phyloP scores from a whole-genome alignment of 1,139 yeast genomes.

The Zygoascus meyerae region DNA sequence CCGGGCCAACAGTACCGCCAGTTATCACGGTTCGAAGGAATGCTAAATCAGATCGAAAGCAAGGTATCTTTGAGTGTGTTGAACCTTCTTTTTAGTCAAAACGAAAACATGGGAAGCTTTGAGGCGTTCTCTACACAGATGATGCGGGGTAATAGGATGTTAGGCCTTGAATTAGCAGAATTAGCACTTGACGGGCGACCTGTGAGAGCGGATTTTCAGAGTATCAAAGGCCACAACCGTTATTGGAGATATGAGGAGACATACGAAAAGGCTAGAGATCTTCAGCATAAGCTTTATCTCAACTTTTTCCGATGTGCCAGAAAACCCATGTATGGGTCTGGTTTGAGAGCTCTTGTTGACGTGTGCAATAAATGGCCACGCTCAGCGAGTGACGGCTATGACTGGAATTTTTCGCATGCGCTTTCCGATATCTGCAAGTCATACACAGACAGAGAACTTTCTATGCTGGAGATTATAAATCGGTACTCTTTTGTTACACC shows the following conservation, averaged over 20 bases:
- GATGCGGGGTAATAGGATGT: constrained; percentile 49
- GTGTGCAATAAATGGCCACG: constrained; percentile 8
- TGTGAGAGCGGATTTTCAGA: constrained; percentile 43
- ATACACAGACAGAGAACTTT: constrained; percentile 41
- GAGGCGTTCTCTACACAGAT: constrained; percentile 43
- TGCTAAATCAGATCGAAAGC: constrained; percentile 24
- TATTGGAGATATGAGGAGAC: constrained; percentile 49
- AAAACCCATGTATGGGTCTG: constrained; percentile 32
- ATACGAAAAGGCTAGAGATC: constrained; percentile 45
- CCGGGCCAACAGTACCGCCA: constrained; percentile 43
- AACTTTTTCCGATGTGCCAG: constrained; percentile 39
- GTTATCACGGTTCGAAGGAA: constrained; percentile 19
- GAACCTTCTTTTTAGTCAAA: constrained; percentile 52
- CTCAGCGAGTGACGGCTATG: constrained; percentile 15
- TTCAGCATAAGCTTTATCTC: constrained; percentile 56
- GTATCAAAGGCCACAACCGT: constrained; percentile 57
- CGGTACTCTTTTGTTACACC: constrained; percentile 88
- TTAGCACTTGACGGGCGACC: constrained; percentile 16
- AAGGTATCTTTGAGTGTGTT: constrained; percentile 50
- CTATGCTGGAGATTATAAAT: constrained; percentile 52
- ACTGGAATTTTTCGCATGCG: constrained; percentile 23
- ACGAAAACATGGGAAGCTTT: constrained; percentile 45
- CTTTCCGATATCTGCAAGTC: constrained; percentile 38
- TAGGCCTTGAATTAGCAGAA: constrained; percentile 22
- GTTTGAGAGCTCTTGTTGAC: constrained; percentile 15